phyloP scores from a whole-genome alignment of 129 eudicot species.

The Lonicera japonica region DNA sequence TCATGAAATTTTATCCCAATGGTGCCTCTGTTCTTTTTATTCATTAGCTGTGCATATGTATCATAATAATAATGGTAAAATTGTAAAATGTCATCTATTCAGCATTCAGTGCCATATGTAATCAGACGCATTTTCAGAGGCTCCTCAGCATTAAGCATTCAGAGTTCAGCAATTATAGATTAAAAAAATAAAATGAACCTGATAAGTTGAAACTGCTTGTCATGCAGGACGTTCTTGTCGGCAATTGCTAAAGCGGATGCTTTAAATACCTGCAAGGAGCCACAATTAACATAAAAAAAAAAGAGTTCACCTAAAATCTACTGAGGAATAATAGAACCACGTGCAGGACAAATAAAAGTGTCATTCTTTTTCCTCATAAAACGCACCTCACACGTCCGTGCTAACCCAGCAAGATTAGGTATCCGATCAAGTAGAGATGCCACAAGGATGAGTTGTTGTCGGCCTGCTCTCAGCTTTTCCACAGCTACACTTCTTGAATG shows the following conservation, averaged over 20 bases:
- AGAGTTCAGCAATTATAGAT: no score
- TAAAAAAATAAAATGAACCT: slow-evolving; percentile 38
- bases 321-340: not conserved
- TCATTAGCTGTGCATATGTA: no score
- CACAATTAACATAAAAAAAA: not conserved
- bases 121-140: no score
- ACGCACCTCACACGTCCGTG: slow-evolving; percentile 87
- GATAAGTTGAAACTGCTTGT: slow-evolving; percentile 96
- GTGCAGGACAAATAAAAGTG: not conserved
- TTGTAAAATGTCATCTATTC: no score
- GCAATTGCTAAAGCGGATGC: slow-evolving; percentile 76
- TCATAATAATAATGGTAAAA: no score
- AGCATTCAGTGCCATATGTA: no score
- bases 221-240: slow-evolving; percentile 56
- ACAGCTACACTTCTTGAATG: slow-evolving; percentile 52
- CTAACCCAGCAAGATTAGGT: slow-evolving; percentile 98
- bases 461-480: slow-evolving; percentile 50
- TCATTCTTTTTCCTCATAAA: not conserved
- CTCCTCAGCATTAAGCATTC: no score
- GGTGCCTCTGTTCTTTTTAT: no score
- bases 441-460: slow-evolving; percentile 70
- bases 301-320: not conserved
- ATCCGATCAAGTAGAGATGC: slow-evolving; percentile 94
- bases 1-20: no score
- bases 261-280: slow-evolving; percentile 62